Conservation (phyloP, 148 eudicot species). For the Diospyros kaki region DNA sequence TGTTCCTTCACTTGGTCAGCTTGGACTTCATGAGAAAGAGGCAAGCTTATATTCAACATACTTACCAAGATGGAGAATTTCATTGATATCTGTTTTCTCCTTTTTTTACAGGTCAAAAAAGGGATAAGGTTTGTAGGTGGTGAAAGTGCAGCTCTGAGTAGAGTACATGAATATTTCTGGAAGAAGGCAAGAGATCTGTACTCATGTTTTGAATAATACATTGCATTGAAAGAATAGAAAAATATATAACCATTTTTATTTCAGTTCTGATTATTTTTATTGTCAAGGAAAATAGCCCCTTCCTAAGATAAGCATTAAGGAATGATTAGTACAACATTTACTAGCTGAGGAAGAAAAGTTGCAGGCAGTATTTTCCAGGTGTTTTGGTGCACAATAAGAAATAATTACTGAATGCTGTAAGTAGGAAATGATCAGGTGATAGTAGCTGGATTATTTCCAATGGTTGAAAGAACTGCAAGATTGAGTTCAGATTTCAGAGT, state of each 20-base stretch:
- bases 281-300: neutral
- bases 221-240: neutral
- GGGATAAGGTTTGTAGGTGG: slow-evolving; percentile 79
- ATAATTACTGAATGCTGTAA: too few relatives aligned
- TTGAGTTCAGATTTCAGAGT: neutral
- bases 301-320: neutral
- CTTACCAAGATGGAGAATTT: neutral
- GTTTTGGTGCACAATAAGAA: neutral
- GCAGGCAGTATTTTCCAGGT: neutral
- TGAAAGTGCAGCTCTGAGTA: slow-evolving; percentile 75
- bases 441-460: neutral
- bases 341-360: neutral
- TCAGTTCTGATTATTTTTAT: neutral
- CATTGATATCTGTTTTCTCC: neutral
- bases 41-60: slow-evolving; percentile 23
- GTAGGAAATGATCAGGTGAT: neutral
- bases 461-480: neutral
- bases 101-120: slow-evolving; percentile 44
- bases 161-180: slow-evolving; percentile 90
- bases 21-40: slow-evolving; percentile 56
- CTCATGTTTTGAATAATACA: neutral
- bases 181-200: slow-evolving; percentile 52
- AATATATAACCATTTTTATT: neutral
- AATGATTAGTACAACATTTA: neutral
- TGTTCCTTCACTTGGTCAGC: slow-evolving; percentile 54